phyloP scores from a whole-genome alignment of 2,329 filamentous ascomycete genomes.

The Stagonosporopsis vannaccii region DNA sequence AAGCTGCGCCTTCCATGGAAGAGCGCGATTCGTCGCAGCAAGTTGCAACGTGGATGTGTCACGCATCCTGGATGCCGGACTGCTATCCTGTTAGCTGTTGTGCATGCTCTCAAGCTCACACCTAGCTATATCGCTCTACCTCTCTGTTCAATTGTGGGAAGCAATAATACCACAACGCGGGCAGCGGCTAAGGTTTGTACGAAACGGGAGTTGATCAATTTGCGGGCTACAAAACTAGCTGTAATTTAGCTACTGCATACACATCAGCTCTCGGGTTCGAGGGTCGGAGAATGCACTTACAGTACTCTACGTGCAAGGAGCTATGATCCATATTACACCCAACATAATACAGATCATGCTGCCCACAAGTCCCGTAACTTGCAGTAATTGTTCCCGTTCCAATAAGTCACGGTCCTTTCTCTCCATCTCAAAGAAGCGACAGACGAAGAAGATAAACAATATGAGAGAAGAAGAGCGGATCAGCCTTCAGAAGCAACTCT shows the following conservation, averaged over 20 bases:
- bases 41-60: conserved; percentile 1
- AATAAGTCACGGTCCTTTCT: not conserved
- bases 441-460: not conserved
- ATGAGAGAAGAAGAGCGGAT: not conserved
- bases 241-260: conserved; percentile 28
- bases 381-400: not conserved
- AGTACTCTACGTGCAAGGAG: conserved; percentile 5
- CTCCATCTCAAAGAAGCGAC: not conserved
- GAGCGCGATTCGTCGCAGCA: conserved; percentile 19
- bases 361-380: not conserved
- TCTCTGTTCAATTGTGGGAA: not conserved
- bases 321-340: not conserved
- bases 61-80: not conserved
- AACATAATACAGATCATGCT: not conserved
- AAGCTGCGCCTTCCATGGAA: conserved; percentile 20
- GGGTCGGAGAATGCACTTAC: conserved; percentile 3
- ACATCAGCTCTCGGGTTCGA: conserved; percentile 20
- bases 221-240: not conserved
- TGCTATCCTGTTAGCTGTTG: conserved; percentile 2
- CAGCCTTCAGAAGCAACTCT: no score
- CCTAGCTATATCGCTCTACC: not conserved
- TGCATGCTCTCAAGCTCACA: not conserved
- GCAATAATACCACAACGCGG: not conserved
- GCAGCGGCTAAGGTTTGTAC: not conserved
- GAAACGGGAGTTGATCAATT: not conserved